Evolutionary conservation across 192 early-diverging fungal genomes (phyloP), one percentile per base, ranked within the genome.

Genomic region (Coemansia sp.): DNA sequence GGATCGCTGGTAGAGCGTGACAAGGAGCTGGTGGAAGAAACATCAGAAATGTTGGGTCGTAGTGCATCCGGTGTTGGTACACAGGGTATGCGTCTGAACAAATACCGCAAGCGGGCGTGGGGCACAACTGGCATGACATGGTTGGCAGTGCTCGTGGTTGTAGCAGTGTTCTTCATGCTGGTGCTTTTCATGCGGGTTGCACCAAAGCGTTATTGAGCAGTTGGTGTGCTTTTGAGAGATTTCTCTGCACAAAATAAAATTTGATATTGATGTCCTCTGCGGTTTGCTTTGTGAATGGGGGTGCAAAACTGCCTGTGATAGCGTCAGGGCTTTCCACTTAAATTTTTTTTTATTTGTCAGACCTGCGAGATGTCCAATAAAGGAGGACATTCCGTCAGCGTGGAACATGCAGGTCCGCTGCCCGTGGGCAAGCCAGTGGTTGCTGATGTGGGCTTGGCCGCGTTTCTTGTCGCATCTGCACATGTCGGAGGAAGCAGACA

Each of bases 21-120:
- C 80, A 75, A 71, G 58, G 61, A 30, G n/a, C 66, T 74, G n/a
- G 51, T 83, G 11, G 66, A 78, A 0, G 72, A 78, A 33, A 72
- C 80, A 0, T 25, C 68, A 9, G 61, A 70, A n/a, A 19, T 66
- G 54, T 63, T 83, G 31, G 66, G 62, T 23, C 56, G 61, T 46
- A 83, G 73, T 63, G 67, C 71, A 29, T 39, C 66, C n/a, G 59
- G 72, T 14, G 63, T 83, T 31, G 64, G 64, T 21, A 59, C 23
- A 32, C 80, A 83, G n/a, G 76, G 80, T 19, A 57, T 42, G 5
- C 68, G 76, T 46, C 68, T 83, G 30, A 54, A 51, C 54, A 71
- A 75, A 63, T 83, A 75, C 72, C 80, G 80, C 64, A 75, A 74
- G 69, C 75, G 70, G 25, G 68, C 80, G 24, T 83, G 80, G 80